Evolutionary conservation across 345 rosid species (phyloP), one percentile per base, ranked within the genome.

Genomic region (Anastatica hierochuntica): DNA sequence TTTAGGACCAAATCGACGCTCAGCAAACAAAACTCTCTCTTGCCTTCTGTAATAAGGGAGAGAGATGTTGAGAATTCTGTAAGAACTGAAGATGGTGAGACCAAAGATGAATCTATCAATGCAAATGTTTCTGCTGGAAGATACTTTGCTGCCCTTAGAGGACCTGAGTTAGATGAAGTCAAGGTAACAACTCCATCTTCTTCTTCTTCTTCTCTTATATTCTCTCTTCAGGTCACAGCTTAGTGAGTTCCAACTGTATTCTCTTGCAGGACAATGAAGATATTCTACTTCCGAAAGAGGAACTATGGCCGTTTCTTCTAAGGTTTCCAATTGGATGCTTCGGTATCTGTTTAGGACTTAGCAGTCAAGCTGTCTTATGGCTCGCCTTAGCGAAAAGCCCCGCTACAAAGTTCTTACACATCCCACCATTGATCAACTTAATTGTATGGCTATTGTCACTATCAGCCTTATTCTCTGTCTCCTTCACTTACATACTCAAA

Each of bases 361-460:
- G 95, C 68, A 92, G 98, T 75, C 95, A 84, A 69, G 87, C 83
- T 6, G 88, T 83, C n/a, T 64, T 88, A 36, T 92, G 96, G 98
- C 71, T 53, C 19, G 69, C 83, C 4, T 73, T 92, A 12, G 76
- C 98, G 14, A 79, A 73, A 16, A 84, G 90, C 68, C 90, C 88
- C 0, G 84, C 88, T 0, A 79, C 84, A 31, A 49, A 68, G 43
- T 83, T 83, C 68, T 94, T 84, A 70, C 96, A 78, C 54, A 17
- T 83, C 42, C 27, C 85, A 14, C 90, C 79, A 10, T 66, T 62
- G 72, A 78, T 92, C 51, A 92, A 78, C 73, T 77, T 85, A 56
- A 50, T 29, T 30, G 72, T 90, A 59, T 84, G 98, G 96, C 49
- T 79, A 18, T 50, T 87, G 30, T 77, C 95, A 27, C 46, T 83